These are phyloP conservation scores for Tillandsia leiboldiana DNA, from an alignment of 176 grass and related monocot species.

Conservation along the genomic window DNA sequence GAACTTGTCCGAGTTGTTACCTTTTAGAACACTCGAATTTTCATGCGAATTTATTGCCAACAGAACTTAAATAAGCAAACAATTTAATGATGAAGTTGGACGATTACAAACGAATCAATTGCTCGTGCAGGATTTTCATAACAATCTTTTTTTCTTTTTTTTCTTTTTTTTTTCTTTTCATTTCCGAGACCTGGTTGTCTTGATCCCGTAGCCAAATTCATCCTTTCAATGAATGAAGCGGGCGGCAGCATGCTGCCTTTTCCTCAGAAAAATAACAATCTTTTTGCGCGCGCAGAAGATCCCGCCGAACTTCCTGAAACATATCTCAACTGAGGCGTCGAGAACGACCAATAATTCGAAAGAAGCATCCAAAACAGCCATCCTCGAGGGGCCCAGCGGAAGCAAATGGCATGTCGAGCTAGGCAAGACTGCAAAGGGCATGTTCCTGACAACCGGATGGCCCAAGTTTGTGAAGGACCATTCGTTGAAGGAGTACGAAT, in stretches of 20 bases:
- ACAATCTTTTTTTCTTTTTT: conserved; percentile 1
- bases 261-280: too few species aligned
- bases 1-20: too few species aligned
- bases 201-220: too few species aligned
- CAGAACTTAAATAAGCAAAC: too few species aligned
- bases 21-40: too few species aligned
- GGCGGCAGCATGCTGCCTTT: too few species aligned
- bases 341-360: conserved; percentile 24
- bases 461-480: conserved; percentile 58
- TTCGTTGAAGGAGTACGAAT: conserved; percentile 52
- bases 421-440: conserved; percentile 31
- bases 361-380: conserved; percentile 34
- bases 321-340: conserved; percentile 40
- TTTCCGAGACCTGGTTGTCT: too few species aligned
- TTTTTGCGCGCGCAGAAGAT: conserved; percentile 49
- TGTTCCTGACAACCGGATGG: conserved; percentile 67
- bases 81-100: too few species aligned
- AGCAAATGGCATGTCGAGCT: conserved; percentile 50
- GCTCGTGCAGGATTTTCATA: background rate
- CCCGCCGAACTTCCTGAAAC: conserved; percentile 69
- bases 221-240: too few species aligned
- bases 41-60: background rate
- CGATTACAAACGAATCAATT: too few species aligned
- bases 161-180: too few species aligned
- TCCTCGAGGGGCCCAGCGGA: conserved; percentile 60